phyloP scores from a whole-genome alignment of 345 rosid species.

The Bruguiera sexangula region DNA sequence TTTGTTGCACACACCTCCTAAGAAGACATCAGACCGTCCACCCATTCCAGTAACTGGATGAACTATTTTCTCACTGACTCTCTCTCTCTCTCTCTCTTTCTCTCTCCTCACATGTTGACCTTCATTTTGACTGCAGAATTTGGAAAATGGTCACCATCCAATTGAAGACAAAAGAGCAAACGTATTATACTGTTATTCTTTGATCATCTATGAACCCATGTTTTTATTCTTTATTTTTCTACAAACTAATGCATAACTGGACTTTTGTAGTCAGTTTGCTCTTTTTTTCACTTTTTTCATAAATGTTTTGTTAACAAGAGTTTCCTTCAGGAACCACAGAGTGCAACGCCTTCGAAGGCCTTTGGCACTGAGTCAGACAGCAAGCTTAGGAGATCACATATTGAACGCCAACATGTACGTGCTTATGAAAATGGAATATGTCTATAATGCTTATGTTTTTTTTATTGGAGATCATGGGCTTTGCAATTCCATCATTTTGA shows the following conservation, averaged over 20 bases:
- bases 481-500: slow-evolving; percentile 16
- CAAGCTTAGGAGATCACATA: slow-evolving; percentile 61
- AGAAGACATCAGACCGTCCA: slow-evolving; percentile 51
- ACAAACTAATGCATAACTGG: no score
- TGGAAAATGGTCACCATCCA: slow-evolving; percentile 80
- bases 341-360: slow-evolving; percentile 55
- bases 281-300: background rate
- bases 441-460: slow-evolving; percentile 6
- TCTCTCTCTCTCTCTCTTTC: background rate
- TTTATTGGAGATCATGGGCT: slow-evolving; percentile 15
- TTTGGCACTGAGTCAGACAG: slow-evolving; percentile 61
- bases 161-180: slow-evolving; percentile 47
- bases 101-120: background rate
- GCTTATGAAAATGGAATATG: slow-evolving; percentile 12
- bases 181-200: slow-evolving; percentile 39
- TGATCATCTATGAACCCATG: slow-evolving; percentile 7
- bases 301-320: slow-evolving; percentile 9
- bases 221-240: no score
- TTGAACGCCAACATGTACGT: slow-evolving; percentile 87
- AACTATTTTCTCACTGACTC: slow-evolving; percentile 15
- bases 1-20: slow-evolving; percentile 46
- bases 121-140: slow-evolving; percentile 44
- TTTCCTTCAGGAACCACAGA: slow-evolving; percentile 60
- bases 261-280: background rate
- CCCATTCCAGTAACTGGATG: slow-evolving; percentile 51